Base-by-base conservation (phyloP, 257 asterid species). In the Nicotiana otophora region DNA sequence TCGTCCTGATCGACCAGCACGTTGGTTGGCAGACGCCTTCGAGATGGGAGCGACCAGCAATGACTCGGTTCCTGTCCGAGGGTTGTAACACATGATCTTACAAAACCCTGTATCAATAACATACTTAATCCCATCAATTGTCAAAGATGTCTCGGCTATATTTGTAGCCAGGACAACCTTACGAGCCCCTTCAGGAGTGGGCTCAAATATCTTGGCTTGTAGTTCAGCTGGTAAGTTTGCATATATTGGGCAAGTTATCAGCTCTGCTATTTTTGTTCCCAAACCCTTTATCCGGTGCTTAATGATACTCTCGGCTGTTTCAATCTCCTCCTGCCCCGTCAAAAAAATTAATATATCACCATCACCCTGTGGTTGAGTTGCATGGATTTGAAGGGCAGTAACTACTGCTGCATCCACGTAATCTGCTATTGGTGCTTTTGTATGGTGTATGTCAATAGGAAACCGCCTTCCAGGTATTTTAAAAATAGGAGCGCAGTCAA, bases 1-100 rank as follows among this genome's bases (percentile, higher is more conserved):
- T 84, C 97, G 86, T 75, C 97, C 97, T 70, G 97, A 91, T 82
- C 95, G 91, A 82, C 97, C 95, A 10, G 97, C 94, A 81, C 94
- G 91, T 81, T 92, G 95, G 82, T 91, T 91, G 31, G 95, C 93
- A 20, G 95, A 91, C 48, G 97, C 97, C 88, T 91, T 91, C 12
- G 97, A 92, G 81, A 92, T 87, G 12, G 94, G 97, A 79, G 92
- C 86, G 76, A 91, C 80, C 87, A 88, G 83, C 61, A 93, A 81
- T 39, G 96, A 90, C 62, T 93, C 96, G 92, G 89, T 92, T 58
- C 97, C 96, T 9, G 93, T 89, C 63, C 95, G 88, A 39, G 97
- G 96, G 85, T 92, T 92, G 85, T 93, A 93, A 26, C 93, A 88
- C 82, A 92, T 92, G 92, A 89, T 90, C 88, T 93, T 92, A 75